phyloP scores from a whole-genome alignment of 2,329 filamentous ascomycete species.

The Xylariaceae sp. region DNA sequence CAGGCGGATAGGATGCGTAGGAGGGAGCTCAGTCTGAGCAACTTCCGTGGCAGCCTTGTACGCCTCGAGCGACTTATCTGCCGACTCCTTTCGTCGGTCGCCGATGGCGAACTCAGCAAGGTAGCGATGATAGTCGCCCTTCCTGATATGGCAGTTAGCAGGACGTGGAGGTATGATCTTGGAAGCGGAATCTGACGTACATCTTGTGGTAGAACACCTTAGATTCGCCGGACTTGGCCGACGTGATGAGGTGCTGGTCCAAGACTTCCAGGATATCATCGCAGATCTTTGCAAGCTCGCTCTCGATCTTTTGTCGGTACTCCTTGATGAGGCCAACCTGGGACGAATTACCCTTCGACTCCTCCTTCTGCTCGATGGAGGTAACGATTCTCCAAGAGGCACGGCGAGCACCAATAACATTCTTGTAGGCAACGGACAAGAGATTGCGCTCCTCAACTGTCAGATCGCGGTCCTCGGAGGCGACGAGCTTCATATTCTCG shows the following conservation, averaged over 20 bases:
- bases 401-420: slow-evolving; percentile 95
- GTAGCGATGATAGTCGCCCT: slow-evolving; percentile 99
- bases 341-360: slow-evolving; percentile 94
- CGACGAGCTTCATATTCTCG: slow-evolving; percentile 99
- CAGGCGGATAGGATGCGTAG: slow-evolving; percentile 90
- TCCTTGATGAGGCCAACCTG: slow-evolving; percentile 94
- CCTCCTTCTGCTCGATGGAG: slow-evolving; percentile 99
- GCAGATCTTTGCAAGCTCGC: slow-evolving; percentile 95
- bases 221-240: slow-evolving; percentile 92
- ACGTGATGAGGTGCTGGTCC: slow-evolving; percentile 91
- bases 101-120: slow-evolving; percentile 95
- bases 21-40: slow-evolving; percentile 83
- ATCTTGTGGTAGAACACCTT: slow-evolving; percentile 99
- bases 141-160: slow-evolving; percentile 61
- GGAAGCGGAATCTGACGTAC: slow-evolving; percentile 53
- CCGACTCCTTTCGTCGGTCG: slow-evolving; percentile 92
- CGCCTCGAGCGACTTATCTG: slow-evolving; percentile 92
- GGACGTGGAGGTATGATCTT: slow-evolving; percentile 10
- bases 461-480: slow-evolving; percentile 80
- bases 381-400: slow-evolving; percentile 98
- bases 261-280: slow-evolving; percentile 95
- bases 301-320: slow-evolving; percentile 98
- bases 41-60: slow-evolving; percentile 96
- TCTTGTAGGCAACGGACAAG: slow-evolving; percentile 97
- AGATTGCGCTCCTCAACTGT: slow-evolving; percentile 97